Base-by-base conservation (phyloP, 805 yeast genomes). In the Saturnispora quitensis region DNA sequence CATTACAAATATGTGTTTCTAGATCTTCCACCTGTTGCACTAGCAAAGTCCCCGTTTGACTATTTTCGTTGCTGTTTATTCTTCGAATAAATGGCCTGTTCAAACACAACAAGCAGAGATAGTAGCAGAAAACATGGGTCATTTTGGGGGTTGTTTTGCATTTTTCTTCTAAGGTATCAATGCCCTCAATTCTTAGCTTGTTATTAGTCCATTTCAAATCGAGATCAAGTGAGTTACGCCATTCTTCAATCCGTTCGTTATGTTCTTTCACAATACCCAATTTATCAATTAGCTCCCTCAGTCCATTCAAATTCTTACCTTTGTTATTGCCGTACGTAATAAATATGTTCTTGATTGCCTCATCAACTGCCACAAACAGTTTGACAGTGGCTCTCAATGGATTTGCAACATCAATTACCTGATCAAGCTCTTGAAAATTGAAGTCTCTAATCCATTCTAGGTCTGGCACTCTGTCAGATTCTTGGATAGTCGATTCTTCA, bases 371-470 rank as follows among this genome's bases (percentile, higher is more conserved):
- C 48, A 68, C 69, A 43, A 73, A 71, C 27, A 76, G 62, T 47
- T 68, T 69, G 35, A 75, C 70, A 34, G 74, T 66, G 47, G 69
- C 69, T 43, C 68, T 71, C 40, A 76, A 56, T 0, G 80, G 79
- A 50, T 66, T 69, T 4, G 75, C 69, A 35, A 75, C 71, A 56
- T 73, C 60, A 34, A 57, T 68, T 18, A 59, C 55, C 44, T 59
- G 62, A 36, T 51, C 56, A 43, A 53, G 50, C 53, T 67, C 47
- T 47, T 60, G 59, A 70, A 80, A 52, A 75, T 70, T 61, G 72
- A 50, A 81, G 34, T 80, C 84, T 52, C 76, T 79, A n/a, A 82
- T 80, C 72, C 84, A 77, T 46, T 75, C 78, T 48, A 81, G 68
- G 58, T 80, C 84, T 0, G 86, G 86, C 52, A 81, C 67, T 53